Base-by-base conservation (phyloP, 305 asterid genomes). In the Solanum aculeatissimum region DNA sequence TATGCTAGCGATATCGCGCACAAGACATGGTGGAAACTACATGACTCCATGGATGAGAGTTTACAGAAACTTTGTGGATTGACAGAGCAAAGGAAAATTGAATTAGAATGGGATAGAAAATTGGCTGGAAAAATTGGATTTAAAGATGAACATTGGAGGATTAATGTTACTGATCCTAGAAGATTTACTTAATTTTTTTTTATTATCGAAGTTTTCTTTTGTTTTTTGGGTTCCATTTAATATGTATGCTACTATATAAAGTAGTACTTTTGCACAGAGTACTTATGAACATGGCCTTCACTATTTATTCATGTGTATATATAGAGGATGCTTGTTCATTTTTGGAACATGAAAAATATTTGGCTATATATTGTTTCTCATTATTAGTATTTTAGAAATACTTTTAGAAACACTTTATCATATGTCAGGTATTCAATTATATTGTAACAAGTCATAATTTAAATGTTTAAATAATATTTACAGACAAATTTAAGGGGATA, bases 1-100 rank as follows among this genome's bases (percentile, higher is more conserved):
- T 94, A 95, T 82, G 98, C 98, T 14, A 95, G 98, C 35, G 98
- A 95, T 58, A 87, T 68, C 23, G 98, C 98, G 6, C 95, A 95
- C 83, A 38, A 25, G 38, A 91, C 92, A 84, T 95, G 98, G 98
- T 95, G 98, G 98, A 84, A 66, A 40, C 65, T 95, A 84, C 95
- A 95, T 84, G 98, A 95, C 83, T 58, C 92, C 87, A 93, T 95
- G 98, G 92, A 90, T 13, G 87, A 81, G 79, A 89, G 80, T 60
- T 86, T 95, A 92, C 93, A 89, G 89, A 86, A 43, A 72, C 9
- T 85, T 18, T 95, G 98, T 84, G 90, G 88, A 69, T 87, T 95
- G 80, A 21, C 93, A 25, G 40, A 91, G 60, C 80, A 38, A 83
- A 91, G 97, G 88, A 89, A 85, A 93, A 85, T 91, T 85, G 97